A percentile compares a stretch with the other conserved stretches of the same genome.
Evolutionary conservation across 257 asterid species (phyloP).

Genomic region (Petunia axillaris): DNA sequence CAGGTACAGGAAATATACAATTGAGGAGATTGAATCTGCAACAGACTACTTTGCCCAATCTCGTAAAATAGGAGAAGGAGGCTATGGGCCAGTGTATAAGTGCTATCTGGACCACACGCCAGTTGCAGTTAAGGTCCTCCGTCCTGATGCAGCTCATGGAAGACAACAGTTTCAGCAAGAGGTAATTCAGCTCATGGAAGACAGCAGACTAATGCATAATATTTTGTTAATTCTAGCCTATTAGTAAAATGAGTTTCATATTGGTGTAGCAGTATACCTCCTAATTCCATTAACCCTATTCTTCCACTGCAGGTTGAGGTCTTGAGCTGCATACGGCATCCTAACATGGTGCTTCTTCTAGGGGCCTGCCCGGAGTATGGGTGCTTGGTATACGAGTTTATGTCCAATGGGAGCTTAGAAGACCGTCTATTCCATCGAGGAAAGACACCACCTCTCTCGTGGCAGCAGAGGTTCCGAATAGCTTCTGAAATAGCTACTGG

Average conservation of each 20-base stretch:
- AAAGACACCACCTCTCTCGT: conserved; percentile 37
- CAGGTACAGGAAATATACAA: conserved; percentile 45
- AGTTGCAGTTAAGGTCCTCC: conserved; percentile 48
- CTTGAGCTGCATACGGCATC: conserved; percentile 42
- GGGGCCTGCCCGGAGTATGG: conserved; percentile 49
- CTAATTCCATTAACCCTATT: background rate
- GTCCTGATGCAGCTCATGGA: conserved; percentile 49
- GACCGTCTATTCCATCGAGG: conserved; percentile 39
- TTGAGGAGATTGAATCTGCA: conserved; percentile 50
- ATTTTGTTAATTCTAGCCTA: background rate
- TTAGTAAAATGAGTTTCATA: background rate
- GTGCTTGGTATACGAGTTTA: conserved; percentile 40
- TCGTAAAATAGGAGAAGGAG: conserved; percentile 54
- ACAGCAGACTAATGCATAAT: background rate
- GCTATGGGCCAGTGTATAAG: conserved; percentile 48
- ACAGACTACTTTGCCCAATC: conserved; percentile 43
- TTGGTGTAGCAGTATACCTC: background rate
- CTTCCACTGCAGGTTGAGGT: conserved; percentile 38
- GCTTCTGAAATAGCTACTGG: conserved; percentile 40
- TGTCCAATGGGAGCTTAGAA: conserved; percentile 47
- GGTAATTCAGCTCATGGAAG: conserved; percentile 29
- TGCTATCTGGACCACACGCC: conserved; percentile 49
- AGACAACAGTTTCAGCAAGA: conserved; percentile 49
- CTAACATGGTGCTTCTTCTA: conserved; percentile 46
- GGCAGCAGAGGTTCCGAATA: conserved; percentile 41